phyloP scores from a whole-genome alignment of 1,284 basidiomycete genomes.

The Jaminaea rosea region DNA sequence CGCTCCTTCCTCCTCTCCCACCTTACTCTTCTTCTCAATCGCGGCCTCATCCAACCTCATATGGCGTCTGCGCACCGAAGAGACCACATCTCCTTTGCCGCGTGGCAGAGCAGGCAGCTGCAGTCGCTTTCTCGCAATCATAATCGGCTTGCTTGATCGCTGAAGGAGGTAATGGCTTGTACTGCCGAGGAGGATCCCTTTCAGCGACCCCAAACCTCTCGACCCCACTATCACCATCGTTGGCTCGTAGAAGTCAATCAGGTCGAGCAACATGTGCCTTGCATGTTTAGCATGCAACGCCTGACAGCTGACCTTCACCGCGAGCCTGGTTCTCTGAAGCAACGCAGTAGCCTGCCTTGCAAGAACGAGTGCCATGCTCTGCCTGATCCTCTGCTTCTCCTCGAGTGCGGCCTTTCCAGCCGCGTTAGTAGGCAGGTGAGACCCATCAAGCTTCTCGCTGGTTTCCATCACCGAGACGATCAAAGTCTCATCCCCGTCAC shows the following conservation, averaged over 20 bases:
- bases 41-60: constrained; percentile 42
- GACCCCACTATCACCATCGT: constrained; percentile 92
- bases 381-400: constrained; percentile 80
- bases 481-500: constrained; percentile 68
- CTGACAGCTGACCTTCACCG: constrained; percentile 80
- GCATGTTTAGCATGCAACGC: constrained; percentile 73
- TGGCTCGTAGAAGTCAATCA: constrained; percentile 82
- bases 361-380: constrained; percentile 71
- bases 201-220: constrained; percentile 76
- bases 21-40: constrained; percentile 33
- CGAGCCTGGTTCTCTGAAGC: constrained; percentile 76
- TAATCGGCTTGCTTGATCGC: constrained; percentile 80
- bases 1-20: constrained; percentile 8
- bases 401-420: constrained; percentile 61
- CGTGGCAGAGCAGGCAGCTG: constrained; percentile 38
- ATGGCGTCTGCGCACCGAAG: constrained; percentile 35
- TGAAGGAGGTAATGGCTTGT: constrained; percentile 95
- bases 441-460: constrained; percentile 66
- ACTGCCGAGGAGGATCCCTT: constrained; percentile 90
- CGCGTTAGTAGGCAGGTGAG: background rate
- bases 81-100: constrained; percentile 42
- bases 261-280: constrained; percentile 77
- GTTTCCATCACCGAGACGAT: constrained; percentile 81
- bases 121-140: constrained; percentile 53
- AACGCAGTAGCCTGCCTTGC: constrained; percentile 78